These are phyloP conservation scores for Entonaema liquescens DNA, from an alignment of 495 filamentous ascomycete genomes.

Conservation along the genomic window DNA sequence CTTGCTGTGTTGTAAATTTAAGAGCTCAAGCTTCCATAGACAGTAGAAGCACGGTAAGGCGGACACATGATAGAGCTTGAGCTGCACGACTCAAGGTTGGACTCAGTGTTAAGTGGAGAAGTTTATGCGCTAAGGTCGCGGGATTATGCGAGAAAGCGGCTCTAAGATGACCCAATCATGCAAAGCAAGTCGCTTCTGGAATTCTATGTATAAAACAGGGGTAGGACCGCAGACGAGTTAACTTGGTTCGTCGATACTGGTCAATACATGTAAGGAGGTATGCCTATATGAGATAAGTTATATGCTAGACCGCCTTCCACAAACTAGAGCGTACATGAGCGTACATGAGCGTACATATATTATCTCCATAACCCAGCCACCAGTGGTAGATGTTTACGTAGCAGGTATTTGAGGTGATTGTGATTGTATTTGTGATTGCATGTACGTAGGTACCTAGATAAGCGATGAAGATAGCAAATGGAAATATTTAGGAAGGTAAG, in stretches of 20 bases:
- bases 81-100: conserved; percentile 5
- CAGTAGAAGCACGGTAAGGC: background rate
- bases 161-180: conserved; percentile 32
- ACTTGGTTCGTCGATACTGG: background rate
- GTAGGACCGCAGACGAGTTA: background rate
- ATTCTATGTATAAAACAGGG: conserved; percentile 4
- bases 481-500: background rate
- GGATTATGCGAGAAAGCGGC: conserved; percentile 35
- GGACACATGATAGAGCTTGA: background rate
- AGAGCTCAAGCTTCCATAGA: background rate
- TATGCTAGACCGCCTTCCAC: background rate
- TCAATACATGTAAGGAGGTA: background rate
- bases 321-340: background rate
- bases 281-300: background rate
- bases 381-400: background rate
- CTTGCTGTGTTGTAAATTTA: background rate
- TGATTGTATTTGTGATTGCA: no score
- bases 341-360: background rate
- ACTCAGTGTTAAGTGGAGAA: conserved; percentile 26
- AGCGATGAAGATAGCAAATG: background rate
- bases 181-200: conserved; percentile 26
- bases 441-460: background rate
- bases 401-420: background rate
- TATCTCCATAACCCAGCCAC: background rate
- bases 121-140: conserved; percentile 38